phyloP scores from a whole-genome alignment of 345 rosid species.

The Sonneratia alba region DNA sequence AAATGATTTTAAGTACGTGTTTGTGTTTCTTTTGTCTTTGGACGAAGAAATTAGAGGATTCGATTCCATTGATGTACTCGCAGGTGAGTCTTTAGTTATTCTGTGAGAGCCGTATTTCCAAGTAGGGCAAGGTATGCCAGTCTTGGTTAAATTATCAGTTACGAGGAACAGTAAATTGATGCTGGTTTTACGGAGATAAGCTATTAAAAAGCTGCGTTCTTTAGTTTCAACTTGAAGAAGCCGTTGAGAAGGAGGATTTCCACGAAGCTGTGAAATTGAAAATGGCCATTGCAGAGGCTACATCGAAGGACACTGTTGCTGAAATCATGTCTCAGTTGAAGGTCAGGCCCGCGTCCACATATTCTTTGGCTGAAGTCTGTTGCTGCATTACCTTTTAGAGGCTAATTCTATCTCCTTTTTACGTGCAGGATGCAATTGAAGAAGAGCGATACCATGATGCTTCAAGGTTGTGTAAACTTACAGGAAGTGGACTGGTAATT shows the following conservation, averaged over 20 bases:
- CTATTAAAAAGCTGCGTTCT: not conserved
- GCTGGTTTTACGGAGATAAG: not conserved
- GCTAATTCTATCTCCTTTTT: slow-evolving; percentile 12
- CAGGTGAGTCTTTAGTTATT: not conserved
- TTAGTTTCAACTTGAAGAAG: slow-evolving; percentile 82
- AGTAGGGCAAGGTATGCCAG: not conserved
- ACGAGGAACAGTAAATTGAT: not conserved
- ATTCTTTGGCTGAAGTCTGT: not conserved
- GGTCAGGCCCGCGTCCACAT: slow-evolving; percentile 20
- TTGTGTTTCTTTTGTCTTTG: not conserved
- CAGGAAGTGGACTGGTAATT: slow-evolving; percentile 88
- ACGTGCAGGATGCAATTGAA: slow-evolving; percentile 51
- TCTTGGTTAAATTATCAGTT: not conserved
- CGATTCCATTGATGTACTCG: not conserved
- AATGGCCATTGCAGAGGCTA: slow-evolving; percentile 55
- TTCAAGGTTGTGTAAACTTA: slow-evolving; percentile 53
- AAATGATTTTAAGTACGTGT: not conserved
- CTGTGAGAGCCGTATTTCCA: too few species aligned
- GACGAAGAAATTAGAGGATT: not conserved
- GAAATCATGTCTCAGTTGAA: slow-evolving; percentile 73
- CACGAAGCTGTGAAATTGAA: slow-evolving; percentile 78
- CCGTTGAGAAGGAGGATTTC: slow-evolving; percentile 81
- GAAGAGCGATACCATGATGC: slow-evolving; percentile 93
- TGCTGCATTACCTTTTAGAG: slow-evolving; percentile 6
- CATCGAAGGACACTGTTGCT: slow-evolving; percentile 59